Evolutionary conservation across 352 stramenopile species (phyloP).

Genomic region (Thraustochytrium striatum): DNA sequence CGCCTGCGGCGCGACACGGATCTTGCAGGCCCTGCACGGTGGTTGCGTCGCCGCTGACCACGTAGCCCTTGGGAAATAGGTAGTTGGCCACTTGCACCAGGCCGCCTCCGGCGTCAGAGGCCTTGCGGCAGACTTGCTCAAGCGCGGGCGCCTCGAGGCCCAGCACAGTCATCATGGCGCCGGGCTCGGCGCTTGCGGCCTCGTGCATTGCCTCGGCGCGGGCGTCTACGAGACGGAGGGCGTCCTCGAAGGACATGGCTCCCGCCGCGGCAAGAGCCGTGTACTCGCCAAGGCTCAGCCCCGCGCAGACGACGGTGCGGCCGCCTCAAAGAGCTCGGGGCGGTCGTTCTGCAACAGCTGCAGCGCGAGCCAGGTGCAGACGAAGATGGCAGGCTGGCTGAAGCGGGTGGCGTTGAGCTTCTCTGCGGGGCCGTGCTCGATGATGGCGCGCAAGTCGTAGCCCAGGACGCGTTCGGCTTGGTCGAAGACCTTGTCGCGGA

Average conservation of each 20-base stretch:
- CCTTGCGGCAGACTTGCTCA: not conserved
- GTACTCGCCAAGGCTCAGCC: slow-evolving; percentile 49
- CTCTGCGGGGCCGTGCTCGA: slow-evolving; percentile 16
- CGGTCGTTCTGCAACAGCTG: not conserved
- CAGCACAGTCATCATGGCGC: slow-evolving; percentile 48
- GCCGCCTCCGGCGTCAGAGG: not conserved
- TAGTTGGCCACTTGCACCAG: slow-evolving; percentile 28
- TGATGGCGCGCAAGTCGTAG: not conserved
- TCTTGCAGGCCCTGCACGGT: slow-evolving; percentile 2
- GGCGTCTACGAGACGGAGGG: slow-evolving; percentile 13
- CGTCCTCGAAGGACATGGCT: slow-evolving; percentile 31
- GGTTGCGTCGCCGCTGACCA: not conserved
- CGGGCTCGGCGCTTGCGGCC: not conserved
- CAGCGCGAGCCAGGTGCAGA: slow-evolving; percentile 27
- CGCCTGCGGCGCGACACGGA: not conserved
- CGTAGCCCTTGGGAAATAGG: slow-evolving; percentile 44
- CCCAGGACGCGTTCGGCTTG: slow-evolving; percentile 18
- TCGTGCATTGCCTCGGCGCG: slow-evolving; percentile 44
- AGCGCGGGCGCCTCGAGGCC: slow-evolving; percentile 3
- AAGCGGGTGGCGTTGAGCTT: slow-evolving; percentile 49
- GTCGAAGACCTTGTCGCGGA: not conserved
- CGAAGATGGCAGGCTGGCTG: slow-evolving; percentile 48
- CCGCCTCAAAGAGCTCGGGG: not conserved
- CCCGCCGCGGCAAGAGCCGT: slow-evolving; percentile 43
- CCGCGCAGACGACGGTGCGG: not conserved